Base-by-base conservation (phyloP, 345 rosid species). In the Psidium guajava region DNA sequence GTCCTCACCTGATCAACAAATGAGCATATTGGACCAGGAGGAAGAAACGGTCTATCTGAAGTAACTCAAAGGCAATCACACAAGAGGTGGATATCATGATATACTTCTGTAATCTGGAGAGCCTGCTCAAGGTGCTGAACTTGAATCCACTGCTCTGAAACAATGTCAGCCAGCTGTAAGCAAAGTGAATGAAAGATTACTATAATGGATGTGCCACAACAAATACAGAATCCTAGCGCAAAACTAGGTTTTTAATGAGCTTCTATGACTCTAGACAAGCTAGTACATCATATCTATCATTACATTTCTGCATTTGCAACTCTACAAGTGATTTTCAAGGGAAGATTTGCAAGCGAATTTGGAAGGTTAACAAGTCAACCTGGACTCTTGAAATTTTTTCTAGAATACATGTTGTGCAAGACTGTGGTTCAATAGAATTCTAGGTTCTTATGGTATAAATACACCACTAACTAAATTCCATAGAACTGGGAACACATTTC, bases 51-150 rank as follows among this genome's bases (percentile, higher is more conserved):
- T n/a, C 13, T 27, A 81, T 53, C 82, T 81, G 28, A 56, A 13
- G 25, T 24, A 36, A 69, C 15, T 69, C 44, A 64, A 64, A 64
- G 75, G 28, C 59, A 20, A 49, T 25, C 25, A 59, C 40, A 82
- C 52, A 54, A 54, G 58, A 51, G 56, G 49, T 10, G 3, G 25
- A 15, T 16, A 21, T 10, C 44, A 82, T 40, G 54, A 14, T 27
- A 56, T 88, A 92, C 93, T 86, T 91, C 55, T 44, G 88, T 83
- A 77, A 90, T 85, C n/a, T 89, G 91, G 87, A 90, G 89, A 52
- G 95, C 96, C 89, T 93, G 98, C 92, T 92, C 94, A 84, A 93
- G 90, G 82, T 91, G 94, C 86, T 92, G 96, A 86, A 94, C 87
- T 88, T 92, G 96, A 89, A 92, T 92, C 98, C 98, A 94, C 85